A percentile compares a stretch with the other conserved stretches of the same genome.
Evolutionary conservation across 345 rosid genomes (phyloP).

Genomic region (Toxicodendron radicans): DNA sequence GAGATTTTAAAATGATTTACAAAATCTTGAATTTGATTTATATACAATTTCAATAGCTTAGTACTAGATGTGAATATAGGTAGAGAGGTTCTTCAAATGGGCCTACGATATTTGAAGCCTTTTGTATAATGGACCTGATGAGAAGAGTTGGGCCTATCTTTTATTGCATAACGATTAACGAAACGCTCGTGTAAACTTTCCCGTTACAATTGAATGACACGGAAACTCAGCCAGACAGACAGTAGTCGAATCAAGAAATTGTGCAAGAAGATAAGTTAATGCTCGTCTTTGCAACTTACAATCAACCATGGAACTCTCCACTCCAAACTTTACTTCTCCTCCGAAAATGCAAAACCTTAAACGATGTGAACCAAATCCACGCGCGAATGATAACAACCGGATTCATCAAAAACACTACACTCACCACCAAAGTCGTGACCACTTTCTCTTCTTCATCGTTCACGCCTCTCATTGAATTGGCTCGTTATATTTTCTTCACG

Average conservation of each 20-base stretch:
- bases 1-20: too few relatives aligned
- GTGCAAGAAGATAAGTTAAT: slow-evolving; percentile 7
- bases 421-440: slow-evolving; percentile 38
- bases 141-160: too few relatives aligned
- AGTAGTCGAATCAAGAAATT: neutral
- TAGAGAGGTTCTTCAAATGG: too few relatives aligned
- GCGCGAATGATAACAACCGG: slow-evolving; percentile 44
- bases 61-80: too few relatives aligned
- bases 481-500: slow-evolving; percentile 39
- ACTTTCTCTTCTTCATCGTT: slow-evolving; percentile 33
- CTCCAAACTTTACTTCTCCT: slow-evolving; percentile 34
- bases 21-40: too few relatives aligned
- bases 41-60: too few relatives aligned
- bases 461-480: slow-evolving; percentile 32
- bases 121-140: too few relatives aligned
- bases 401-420: slow-evolving; percentile 26
- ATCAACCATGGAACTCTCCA: slow-evolving; percentile 48
- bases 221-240: neutral
- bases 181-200: too few relatives aligned
- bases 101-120: too few relatives aligned
- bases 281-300: slow-evolving; percentile 28
- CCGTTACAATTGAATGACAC: neutral
- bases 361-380: slow-evolving; percentile 40
- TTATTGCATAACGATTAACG: too few relatives aligned
- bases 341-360: slow-evolving; percentile 34